Evolutionary conservation across 208 protist species (phyloP).

Genomic region (Leishmania gerbilli): DNA sequence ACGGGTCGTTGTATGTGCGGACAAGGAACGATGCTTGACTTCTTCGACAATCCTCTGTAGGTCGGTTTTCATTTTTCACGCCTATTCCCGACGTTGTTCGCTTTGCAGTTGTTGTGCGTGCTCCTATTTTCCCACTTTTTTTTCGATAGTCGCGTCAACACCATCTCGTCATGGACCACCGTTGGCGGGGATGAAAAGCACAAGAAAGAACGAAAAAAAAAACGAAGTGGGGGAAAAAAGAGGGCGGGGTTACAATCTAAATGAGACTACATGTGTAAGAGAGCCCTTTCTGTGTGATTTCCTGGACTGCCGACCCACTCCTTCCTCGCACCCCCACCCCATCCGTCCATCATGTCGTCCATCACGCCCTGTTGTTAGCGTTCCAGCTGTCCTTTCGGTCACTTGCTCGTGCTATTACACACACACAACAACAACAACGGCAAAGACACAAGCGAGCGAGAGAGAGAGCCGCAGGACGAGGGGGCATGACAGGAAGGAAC

Average conservation of each 20-base stretch:
- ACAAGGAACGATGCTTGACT: not conserved
- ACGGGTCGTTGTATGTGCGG: not conserved
- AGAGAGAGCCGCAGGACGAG: no score
- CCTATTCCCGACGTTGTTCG: not conserved
- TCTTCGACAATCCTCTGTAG: not conserved
- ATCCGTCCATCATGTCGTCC: no score
- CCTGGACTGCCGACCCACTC: no score
- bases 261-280: no score
- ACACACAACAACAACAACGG: not conserved
- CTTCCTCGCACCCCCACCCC: no score
- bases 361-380: no score
- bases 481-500: not conserved
- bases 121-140: not conserved
- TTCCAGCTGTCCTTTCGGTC: not conserved
- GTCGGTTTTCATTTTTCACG: not conserved
- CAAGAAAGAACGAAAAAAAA: not conserved
- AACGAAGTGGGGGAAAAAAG: not conserved
- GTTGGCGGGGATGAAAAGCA: not conserved
- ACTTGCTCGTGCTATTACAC: not conserved
- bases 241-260: no score
- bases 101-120: not conserved
- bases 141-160: not conserved
- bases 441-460: no score
- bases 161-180: not conserved
- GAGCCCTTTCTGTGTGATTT: no score